Evolutionary conservation across 2,329 filamentous ascomycete species (phyloP).

Genomic region (Fusarium sp.): DNA sequence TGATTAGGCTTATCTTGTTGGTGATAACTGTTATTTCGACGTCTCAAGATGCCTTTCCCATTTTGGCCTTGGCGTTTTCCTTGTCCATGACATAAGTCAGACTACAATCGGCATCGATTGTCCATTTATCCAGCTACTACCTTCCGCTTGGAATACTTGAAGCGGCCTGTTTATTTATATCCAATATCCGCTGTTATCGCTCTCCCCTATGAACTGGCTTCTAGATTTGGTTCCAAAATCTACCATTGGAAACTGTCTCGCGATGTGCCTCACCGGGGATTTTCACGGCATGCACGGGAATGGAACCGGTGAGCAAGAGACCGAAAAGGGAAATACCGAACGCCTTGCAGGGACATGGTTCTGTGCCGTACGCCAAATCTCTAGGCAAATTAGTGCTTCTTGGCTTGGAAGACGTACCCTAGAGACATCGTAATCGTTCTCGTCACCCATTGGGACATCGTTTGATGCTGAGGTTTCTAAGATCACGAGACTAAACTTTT

Average conservation of each 20-base stretch:
- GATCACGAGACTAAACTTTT: neutral
- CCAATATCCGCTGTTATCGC: too few species aligned
- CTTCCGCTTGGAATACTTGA: too few species aligned
- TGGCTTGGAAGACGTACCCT: neutral
- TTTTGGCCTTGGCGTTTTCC: too few species aligned
- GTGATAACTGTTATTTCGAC: too few species aligned
- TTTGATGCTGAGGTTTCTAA: rapidly evolving
- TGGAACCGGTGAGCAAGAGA: neutral
- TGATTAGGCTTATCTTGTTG: too few species aligned
- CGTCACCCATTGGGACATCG: neutral
- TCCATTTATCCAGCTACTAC: too few species aligned
- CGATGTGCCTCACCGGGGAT: neutral
- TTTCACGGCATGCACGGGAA: neutral
- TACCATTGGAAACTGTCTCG: neutral
- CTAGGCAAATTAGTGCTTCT: neutral
- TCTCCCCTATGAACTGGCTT: too few species aligned
- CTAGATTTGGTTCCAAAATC: too few species aligned
- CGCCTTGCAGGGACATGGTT: neutral
- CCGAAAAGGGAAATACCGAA: neutral
- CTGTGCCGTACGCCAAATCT: neutral
- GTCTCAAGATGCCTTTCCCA: too few species aligned
- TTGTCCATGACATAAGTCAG: too few species aligned
- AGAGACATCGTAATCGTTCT: neutral
- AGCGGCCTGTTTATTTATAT: too few species aligned
- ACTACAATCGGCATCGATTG: too few species aligned